A percentile compares a stretch with the other conserved stretches of the same genome.
Conservation (phyloP, 495 filamentous ascomycete genomes). For the Aspergillus biplanus region DNA sequence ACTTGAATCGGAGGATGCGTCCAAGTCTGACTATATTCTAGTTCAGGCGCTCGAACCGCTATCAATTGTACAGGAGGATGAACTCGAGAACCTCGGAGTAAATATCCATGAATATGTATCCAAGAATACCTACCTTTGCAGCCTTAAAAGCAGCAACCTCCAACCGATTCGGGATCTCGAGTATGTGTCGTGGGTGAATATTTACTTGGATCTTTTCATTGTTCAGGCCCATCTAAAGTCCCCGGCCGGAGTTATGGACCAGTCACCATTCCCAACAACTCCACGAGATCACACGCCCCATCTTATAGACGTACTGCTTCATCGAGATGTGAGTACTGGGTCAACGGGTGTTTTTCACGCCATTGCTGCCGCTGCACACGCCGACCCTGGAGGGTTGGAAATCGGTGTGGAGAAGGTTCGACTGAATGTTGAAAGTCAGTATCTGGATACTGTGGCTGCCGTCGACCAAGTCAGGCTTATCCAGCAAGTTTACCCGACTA, state of each 20-base stretch:
- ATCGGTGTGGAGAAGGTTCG: not conserved
- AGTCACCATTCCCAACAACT: not conserved
- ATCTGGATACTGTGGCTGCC: constrained; percentile 11
- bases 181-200: not conserved
- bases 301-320: constrained; percentile 2
- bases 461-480: constrained; percentile 9
- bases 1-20: not conserved
- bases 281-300: not conserved
- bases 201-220: constrained; percentile 1
- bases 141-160: not conserved
- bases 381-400: constrained; percentile 1
- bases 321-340: constrained; percentile 1
- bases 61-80: constrained; percentile 4
- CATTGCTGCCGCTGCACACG: constrained; percentile 1
- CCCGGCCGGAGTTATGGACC: not conserved
- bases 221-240: not conserved
- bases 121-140: constrained; percentile 4
- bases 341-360: not conserved
- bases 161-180: not conserved
- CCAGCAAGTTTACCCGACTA: not conserved
- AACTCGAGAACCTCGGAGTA: not conserved
- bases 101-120: constrained; percentile 8
- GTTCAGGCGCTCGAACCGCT: not conserved
- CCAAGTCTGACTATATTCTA: not conserved
- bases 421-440: constrained; percentile 2